Conservation (phyloP, 129 eudicot species). For the Escallonia herrerae region DNA sequence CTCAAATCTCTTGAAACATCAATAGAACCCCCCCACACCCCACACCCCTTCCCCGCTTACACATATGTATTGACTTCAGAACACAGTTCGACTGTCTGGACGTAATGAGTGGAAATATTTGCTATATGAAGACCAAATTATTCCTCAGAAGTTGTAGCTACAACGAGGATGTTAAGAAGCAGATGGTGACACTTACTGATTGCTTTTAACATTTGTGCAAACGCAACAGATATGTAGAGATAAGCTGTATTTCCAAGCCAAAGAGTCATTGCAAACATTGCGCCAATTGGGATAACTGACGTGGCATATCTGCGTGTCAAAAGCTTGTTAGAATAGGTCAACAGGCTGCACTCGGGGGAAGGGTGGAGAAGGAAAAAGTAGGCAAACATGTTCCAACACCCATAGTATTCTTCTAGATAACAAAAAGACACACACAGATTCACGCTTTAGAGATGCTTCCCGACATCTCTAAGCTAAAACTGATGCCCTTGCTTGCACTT, state of each 20-base stretch:
- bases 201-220: conserved; percentile 98
- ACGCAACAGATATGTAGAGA: conserved; percentile 92
- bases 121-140: conserved; percentile 1
- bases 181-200: conserved; percentile 55
- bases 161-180: conserved; percentile 6
- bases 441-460: too few species aligned
- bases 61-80: not conserved
- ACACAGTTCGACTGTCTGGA: not conserved
- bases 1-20: not conserved
- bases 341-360: not conserved
- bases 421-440: too few species aligned
- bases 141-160: not conserved
- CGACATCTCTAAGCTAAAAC: too few species aligned
- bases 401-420: too few species aligned
- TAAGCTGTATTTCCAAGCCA: conserved; percentile 99
- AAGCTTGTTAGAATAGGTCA: not conserved
- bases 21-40: not conserved
- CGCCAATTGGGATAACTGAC: conserved; percentile 96
- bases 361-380: not conserved
- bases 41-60: too few species aligned
- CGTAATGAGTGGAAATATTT: not conserved
- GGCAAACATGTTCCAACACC: conserved; percentile 2
- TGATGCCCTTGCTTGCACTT: too few species aligned
- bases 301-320: conserved; percentile 49
- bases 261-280: conserved; percentile 97